Percentiles rank a stretch among this genome's conserved stretches.
These are phyloP conservation scores for Cupressus sempervirens DNA, from an alignment of 75 land plant genomes.

Conservation along the genomic window DNA sequence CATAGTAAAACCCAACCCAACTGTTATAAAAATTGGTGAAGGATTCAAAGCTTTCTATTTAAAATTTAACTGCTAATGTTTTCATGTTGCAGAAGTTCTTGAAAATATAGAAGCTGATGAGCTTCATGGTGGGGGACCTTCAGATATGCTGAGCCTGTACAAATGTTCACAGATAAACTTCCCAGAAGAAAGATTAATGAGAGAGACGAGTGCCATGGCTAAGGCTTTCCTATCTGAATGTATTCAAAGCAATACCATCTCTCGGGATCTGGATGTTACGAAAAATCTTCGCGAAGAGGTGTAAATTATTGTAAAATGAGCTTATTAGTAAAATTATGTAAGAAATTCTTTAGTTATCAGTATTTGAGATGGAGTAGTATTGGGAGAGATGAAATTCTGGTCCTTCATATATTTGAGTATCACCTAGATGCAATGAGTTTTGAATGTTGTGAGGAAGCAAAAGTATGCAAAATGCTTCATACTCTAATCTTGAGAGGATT, in stretches of 20 bases:
- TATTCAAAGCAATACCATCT: neutral
- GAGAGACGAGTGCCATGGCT: too few relatives aligned
- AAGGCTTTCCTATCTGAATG: neutral
- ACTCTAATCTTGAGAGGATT: too few relatives aligned
- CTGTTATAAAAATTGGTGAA: conserved; percentile 20
- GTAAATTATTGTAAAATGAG: neutral
- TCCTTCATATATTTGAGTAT: too few relatives aligned
- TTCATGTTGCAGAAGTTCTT: conserved; percentile 13
- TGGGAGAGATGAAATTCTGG: too few relatives aligned
- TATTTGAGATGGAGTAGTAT: too few relatives aligned
- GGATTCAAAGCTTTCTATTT: conserved; percentile 21
- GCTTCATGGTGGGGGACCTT: neutral
- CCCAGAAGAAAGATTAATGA: too few relatives aligned
- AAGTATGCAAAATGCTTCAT: too few relatives aligned
- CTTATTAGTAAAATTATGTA: too few relatives aligned
- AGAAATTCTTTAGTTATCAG: too few relatives aligned
- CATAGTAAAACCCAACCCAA: neutral
- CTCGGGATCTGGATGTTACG: neutral
- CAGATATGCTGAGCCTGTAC: conserved; percentile 21
- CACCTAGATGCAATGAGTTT: too few relatives aligned
- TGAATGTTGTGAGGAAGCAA: too few relatives aligned
- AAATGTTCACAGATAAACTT: neutral
- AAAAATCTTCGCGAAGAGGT: conserved; percentile 13
- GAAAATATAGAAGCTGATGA: neutral
- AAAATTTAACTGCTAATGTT: conserved; percentile 17